Evolutionary conservation across 2,329 filamentous ascomycete species (phyloP).

Genomic region (Nannizziopsis arthrosporioides): DNA sequence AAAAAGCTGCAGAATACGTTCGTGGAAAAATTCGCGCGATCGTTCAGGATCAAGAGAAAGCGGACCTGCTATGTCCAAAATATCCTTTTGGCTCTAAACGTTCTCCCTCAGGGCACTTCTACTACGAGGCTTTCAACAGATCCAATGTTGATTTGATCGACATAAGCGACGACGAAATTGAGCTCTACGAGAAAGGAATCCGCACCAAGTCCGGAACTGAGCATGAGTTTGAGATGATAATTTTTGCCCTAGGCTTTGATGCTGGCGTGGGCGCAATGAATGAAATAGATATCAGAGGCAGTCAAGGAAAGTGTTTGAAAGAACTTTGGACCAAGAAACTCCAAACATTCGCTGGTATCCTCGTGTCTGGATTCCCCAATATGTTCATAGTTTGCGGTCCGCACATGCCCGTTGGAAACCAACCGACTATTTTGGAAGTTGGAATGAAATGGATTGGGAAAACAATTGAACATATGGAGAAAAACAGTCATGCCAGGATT

Average conservation of each 20-base stretch:
- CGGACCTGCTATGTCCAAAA: slow-evolving; percentile 23
- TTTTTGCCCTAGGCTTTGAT: slow-evolving; percentile 33
- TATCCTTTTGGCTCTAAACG: slow-evolving; percentile 47
- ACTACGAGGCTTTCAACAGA: slow-evolving; percentile 41
- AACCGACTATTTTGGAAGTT: no score
- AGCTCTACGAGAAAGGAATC: slow-evolving; percentile 33
- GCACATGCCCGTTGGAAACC: slow-evolving; percentile 39
- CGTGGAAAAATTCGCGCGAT: no score
- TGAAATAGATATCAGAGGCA: slow-evolving; percentile 24
- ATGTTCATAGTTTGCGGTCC: slow-evolving; percentile 41
- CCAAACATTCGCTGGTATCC: slow-evolving; percentile 29
- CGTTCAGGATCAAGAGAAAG: no score
- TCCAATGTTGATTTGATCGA: slow-evolving; percentile 39
- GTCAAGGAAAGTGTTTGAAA: slow-evolving; percentile 17
- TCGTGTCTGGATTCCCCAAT: slow-evolving; percentile 31
- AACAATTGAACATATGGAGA: no score
- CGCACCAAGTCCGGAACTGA: slow-evolving; percentile 28
- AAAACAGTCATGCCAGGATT: no score
- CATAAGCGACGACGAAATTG: slow-evolving; percentile 30
- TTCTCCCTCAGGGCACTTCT: slow-evolving; percentile 37
- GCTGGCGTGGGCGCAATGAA: slow-evolving; percentile 27
- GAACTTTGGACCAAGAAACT: slow-evolving; percentile 23
- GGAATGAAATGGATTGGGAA: no score
- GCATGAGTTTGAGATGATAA: slow-evolving; percentile 29
- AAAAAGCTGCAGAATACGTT: no score